These are phyloP conservation scores for Pinus tabuliformis DNA, from an alignment of 75 land plant species.

Conservation along the genomic window DNA sequence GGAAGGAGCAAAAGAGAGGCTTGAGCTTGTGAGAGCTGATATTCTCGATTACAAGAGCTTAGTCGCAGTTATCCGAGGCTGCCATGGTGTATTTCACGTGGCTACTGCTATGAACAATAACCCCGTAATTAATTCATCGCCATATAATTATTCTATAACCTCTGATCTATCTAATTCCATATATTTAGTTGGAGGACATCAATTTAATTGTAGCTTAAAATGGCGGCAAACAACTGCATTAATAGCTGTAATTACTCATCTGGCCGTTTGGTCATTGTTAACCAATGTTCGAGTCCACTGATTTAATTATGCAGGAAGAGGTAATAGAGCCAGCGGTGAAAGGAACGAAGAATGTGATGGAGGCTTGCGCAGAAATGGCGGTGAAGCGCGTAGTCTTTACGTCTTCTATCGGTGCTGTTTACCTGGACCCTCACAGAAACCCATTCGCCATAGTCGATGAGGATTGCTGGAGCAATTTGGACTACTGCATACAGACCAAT, in stretches of 20 bases:
- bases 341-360: constrained; percentile 40
- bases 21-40: constrained; percentile 11
- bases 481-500: constrained; percentile 34
- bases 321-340: constrained; percentile 35
- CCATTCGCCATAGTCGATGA: constrained; percentile 25
- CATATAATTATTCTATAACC: no score
- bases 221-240: no score
- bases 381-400: constrained; percentile 49
- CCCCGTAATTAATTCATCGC: neutral
- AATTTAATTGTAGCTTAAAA: no score
- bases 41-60: constrained; percentile 7
- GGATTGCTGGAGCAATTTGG: constrained; percentile 45
- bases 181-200: no score
- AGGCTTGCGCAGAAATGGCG: constrained; percentile 17
- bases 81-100: constrained; percentile 12
- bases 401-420: constrained; percentile 40
- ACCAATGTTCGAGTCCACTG: no score
- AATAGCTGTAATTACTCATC: no score
- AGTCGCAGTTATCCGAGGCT: constrained; percentile 3
- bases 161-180: no score
- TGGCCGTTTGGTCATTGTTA: no score
- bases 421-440: constrained; percentile 25
- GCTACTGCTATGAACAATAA: constrained; percentile 6
- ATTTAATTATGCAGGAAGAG: no score
- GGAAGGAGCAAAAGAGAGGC: constrained; percentile 14